Base-by-base conservation (phyloP, 2,329 filamentous ascomycete species). In the Lecanicillium sp. region DNA sequence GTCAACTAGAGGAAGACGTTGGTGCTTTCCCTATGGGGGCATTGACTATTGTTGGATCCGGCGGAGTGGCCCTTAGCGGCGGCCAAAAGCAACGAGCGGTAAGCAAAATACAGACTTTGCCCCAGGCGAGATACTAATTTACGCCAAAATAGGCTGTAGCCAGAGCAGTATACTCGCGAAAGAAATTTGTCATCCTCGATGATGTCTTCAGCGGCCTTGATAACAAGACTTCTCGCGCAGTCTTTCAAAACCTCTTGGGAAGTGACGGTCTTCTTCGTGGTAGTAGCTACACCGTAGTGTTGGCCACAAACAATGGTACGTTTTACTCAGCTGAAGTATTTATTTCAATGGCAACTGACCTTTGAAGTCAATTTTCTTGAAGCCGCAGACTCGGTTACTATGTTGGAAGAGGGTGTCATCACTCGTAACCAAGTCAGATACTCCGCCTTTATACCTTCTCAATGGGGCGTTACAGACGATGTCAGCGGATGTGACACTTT, bases 141-240 rank as follows among this genome's bases (percentile, higher is more conserved):
- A 15, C 11, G 6, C 14, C 6, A n/a, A n/a, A 30, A 30, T n/a
- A 64, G 53, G 58, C 64, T 3, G 49, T 73, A 2, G 69, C 70
- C 4, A 56, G 70, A 13, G 68, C 68, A 2, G 49, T 73, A 0
- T 74, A 69, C 41, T 55, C 62, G 1, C 45, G 55, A 8, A 53
- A 49, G 6, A 47, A 58, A 2, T 50, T 70, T 1, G 14, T 68
- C 1, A 22, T 74, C 3, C 48, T 73, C 1, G 70, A 74, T 40
- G 68, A 73, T 37, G 50, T 60, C 0, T 61, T 72, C 27, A 66
- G 66, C 34, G 63, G 59, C 1, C 54, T 72, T 3, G 69, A 71
- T 41, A 54, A 57, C 2, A 51, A 59, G 4, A 75, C 71, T 0
- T 56, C 64, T 9, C 48, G 58, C 6, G 45, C 53, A 3, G 54